phyloP scores from a whole-genome alignment of 495 filamentous ascomycete genomes.

The Hyaloscypha variabilis region DNA sequence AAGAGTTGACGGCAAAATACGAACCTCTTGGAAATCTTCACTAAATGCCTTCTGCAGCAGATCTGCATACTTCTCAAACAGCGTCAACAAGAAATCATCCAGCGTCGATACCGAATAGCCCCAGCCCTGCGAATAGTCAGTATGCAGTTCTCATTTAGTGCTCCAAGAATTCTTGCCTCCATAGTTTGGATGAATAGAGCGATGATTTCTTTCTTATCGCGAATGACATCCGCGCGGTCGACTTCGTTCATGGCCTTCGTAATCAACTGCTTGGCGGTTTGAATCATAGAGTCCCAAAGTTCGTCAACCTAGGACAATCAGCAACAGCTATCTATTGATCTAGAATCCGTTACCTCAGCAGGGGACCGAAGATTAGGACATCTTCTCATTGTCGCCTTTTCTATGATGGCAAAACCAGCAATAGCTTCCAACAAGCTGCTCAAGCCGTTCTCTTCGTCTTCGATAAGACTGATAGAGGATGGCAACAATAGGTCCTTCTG shows the following conservation, averaged over 20 bases:
- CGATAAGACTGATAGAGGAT: constrained; percentile 65
- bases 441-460: constrained; percentile 73
- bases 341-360: constrained; percentile 65
- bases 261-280: constrained; percentile 78
- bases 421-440: constrained; percentile 90
- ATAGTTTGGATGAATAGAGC: constrained; percentile 97
- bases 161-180: constrained; percentile 65
- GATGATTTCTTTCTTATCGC: constrained; percentile 90
- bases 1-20: constrained; percentile 10
- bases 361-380: constrained; percentile 79
- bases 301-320: constrained; percentile 75
- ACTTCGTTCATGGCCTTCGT: constrained; percentile 74
- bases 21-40: constrained; percentile 88
- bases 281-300: constrained; percentile 98
- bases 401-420: constrained; percentile 95
- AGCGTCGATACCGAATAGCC: constrained; percentile 80
- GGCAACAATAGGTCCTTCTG: constrained; percentile 92
- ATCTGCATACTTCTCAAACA: constrained; percentile 93
- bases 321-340: constrained; percentile 4
- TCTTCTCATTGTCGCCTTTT: constrained; percentile 89
- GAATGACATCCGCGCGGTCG: constrained; percentile 78
- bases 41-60: constrained; percentile 89
- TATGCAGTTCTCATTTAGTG: too few species aligned
- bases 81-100: constrained; percentile 76
- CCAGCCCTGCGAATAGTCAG: constrained; percentile 65